Evolutionary conservation across 306 rosid species (phyloP).

Genomic region (Amphicarpaea edgeworthii): DNA sequence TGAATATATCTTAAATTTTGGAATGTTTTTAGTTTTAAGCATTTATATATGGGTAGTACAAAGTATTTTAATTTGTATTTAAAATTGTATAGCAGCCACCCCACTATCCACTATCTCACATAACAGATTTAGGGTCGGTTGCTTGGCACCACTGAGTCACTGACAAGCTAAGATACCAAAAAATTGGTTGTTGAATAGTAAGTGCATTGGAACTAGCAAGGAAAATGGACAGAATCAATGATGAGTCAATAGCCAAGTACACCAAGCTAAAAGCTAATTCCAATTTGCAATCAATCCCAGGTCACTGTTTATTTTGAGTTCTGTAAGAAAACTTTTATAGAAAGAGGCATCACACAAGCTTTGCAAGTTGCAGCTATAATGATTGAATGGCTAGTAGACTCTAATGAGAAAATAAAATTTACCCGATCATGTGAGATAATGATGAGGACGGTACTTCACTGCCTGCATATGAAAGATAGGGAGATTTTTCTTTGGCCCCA

Average conservation of each 20-base stretch:
- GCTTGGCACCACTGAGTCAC: not conserved
- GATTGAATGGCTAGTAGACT: constrained; percentile 13
- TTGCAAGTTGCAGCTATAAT: not conserved
- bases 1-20: not conserved
- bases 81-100: not conserved
- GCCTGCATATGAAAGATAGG: constrained; percentile 60
- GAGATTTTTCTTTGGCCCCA: constrained; percentile 77
- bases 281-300: constrained; percentile 20
- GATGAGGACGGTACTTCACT: constrained; percentile 73
- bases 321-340: not conserved
- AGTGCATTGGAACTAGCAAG: not conserved
- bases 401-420: constrained; percentile 46
- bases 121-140: not conserved
- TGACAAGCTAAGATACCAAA: not conserved
- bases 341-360: constrained; percentile 6
- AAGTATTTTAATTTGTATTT: not conserved
- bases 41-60: not conserved
- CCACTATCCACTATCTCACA: not conserved
- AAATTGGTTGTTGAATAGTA: not conserved
- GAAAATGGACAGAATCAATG: not conserved
- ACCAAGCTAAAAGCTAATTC: constrained; percentile 4
- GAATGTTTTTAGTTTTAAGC: not conserved
- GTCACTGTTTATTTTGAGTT: constrained; percentile 10
- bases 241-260: not conserved
- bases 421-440: constrained; percentile 70